phyloP scores from a whole-genome alignment of 225 moss, liverwort and hornwort genomes.

The Straminergon stramineum region DNA sequence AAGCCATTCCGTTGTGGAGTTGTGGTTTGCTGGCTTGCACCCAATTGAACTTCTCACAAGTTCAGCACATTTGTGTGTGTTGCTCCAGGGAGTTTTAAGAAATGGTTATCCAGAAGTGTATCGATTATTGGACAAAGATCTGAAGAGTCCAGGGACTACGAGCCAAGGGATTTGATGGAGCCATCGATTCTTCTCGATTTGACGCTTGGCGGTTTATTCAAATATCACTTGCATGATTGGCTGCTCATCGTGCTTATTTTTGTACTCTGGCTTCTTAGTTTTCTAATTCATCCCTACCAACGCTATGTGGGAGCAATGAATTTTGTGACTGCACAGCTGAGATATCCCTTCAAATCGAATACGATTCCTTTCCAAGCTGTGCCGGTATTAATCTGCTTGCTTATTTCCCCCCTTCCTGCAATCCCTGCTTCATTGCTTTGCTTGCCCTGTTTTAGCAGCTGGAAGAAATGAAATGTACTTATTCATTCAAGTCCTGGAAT shows the following conservation, averaged over 20 bases:
- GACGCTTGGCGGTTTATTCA: slow-evolving; percentile 19
- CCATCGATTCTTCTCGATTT: slow-evolving; percentile 1
- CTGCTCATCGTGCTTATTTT: slow-evolving; percentile 32
- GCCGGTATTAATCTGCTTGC: slow-evolving; percentile 19
- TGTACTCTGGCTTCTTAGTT: slow-evolving; percentile 20
- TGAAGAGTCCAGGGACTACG: neutral
- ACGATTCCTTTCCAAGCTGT: slow-evolving; percentile 44
- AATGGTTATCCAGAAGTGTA: neutral
- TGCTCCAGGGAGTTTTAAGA: slow-evolving; percentile 20
- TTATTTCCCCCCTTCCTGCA: neutral
- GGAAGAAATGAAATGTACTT: neutral
- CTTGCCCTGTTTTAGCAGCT: neutral
- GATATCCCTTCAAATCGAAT: slow-evolving; percentile 40
- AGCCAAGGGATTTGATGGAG: slow-evolving; percentile 8
- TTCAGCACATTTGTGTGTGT: neutral
- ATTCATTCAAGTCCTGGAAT: neutral
- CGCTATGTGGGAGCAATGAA: slow-evolving; percentile 34
- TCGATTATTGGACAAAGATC: neutral
- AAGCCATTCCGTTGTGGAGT: neutral
- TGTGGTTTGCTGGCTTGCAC: neutral
- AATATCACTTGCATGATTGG: slow-evolving; percentile 48
- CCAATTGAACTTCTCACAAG: neutral
- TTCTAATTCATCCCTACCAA: slow-evolving; percentile 30
- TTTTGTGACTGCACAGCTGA: slow-evolving; percentile 20
- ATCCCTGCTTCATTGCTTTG: neutral